Evolutionary conservation across 2,329 filamentous ascomycete species (phyloP).

Genomic region (Sclerotinia glacialis): DNA sequence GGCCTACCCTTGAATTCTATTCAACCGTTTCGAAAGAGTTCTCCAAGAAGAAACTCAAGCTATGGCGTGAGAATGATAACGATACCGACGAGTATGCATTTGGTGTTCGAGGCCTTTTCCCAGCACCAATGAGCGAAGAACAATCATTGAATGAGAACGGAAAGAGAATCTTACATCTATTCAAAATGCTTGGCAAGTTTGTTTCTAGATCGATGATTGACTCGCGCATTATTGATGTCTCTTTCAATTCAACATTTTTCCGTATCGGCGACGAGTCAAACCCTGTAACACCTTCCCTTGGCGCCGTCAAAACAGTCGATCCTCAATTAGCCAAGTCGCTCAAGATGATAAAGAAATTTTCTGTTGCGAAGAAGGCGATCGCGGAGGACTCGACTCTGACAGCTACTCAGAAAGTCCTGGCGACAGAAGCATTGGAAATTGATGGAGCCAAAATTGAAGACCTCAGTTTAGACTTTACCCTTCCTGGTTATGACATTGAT

Average conservation of each 20-base stretch:
- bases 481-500: slow-evolving; percentile 89
- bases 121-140: slow-evolving; percentile 80
- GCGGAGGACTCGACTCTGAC: slow-evolving; percentile 67
- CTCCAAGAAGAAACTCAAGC: slow-evolving; percentile 91
- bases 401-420: slow-evolving; percentile 66
- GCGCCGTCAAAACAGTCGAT: slow-evolving; percentile 86
- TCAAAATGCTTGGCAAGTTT: slow-evolving; percentile 94
- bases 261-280: slow-evolving; percentile 70
- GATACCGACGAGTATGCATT: slow-evolving; percentile 79
- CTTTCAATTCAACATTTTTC: slow-evolving; percentile 98
- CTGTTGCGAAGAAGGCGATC: slow-evolving; percentile 75
- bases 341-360: slow-evolving; percentile 83
- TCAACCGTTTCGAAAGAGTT: slow-evolving; percentile 97
- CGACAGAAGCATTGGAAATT: slow-evolving; percentile 67
- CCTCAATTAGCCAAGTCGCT: slow-evolving; percentile 81
- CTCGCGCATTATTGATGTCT: slow-evolving; percentile 94
- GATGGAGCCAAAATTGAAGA: slow-evolving; percentile 81
- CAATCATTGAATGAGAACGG: slow-evolving; percentile 72
- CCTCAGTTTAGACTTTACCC: slow-evolving; percentile 86
- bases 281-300: slow-evolving; percentile 76
- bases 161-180: slow-evolving; percentile 83
- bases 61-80: slow-evolving; percentile 90
- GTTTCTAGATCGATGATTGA: slow-evolving; percentile 98
- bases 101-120: slow-evolving; percentile 81
- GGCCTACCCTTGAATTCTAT: slow-evolving; percentile 96